These are phyloP conservation scores for Penicillium frequentans DNA, from an alignment of 2,329 filamentous ascomycete genomes.

Conservation along the genomic window DNA sequence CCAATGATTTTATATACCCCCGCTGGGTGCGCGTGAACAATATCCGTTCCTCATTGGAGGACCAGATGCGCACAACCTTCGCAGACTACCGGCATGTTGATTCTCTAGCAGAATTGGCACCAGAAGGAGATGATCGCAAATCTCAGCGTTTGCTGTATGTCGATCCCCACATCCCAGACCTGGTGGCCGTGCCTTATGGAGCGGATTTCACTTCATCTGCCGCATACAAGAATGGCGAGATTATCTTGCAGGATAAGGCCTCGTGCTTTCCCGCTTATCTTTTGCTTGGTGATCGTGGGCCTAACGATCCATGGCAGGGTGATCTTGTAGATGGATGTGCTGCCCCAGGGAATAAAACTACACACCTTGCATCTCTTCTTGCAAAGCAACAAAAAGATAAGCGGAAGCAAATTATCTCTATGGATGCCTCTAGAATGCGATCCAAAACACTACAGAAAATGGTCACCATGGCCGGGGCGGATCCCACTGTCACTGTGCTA, in stretches of 20 bases:
- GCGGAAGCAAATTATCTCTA: conserved; percentile 51
- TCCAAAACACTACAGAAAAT: conserved; percentile 80
- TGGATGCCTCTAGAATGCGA: conserved; percentile 49
- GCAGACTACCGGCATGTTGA: conserved; percentile 58
- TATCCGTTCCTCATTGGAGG: conserved; percentile 67
- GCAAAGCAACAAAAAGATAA: conserved; percentile 27
- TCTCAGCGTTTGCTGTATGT: conserved; percentile 52
- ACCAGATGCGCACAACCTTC: conserved; percentile 76
- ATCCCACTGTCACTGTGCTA: conserved; percentile 65
- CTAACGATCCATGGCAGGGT: conserved; percentile 49
- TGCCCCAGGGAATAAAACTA: conserved; percentile 96
- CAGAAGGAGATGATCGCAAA: conserved; percentile 24
- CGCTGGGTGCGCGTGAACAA: conserved; percentile 90
- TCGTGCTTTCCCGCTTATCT: conserved; percentile 95
- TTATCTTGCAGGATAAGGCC: conserved; percentile 95
- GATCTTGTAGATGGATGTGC: conserved; percentile 91
- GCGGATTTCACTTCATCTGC: conserved; percentile 70
- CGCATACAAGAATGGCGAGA: conserved; percentile 72
- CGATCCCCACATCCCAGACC: conserved; percentile 79
- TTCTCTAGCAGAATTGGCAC: conserved; percentile 59
- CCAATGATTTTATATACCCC: conserved; percentile 57
- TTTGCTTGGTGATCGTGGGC: conserved; percentile 56
- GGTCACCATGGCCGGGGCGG: conserved; percentile 74
- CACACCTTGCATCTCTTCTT: conserved; percentile 80
- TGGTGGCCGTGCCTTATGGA: conserved; percentile 74